Base-by-base conservation (phyloP, 2,329 filamentous ascomycete genomes). In the Fusarium heterosporum region DNA sequence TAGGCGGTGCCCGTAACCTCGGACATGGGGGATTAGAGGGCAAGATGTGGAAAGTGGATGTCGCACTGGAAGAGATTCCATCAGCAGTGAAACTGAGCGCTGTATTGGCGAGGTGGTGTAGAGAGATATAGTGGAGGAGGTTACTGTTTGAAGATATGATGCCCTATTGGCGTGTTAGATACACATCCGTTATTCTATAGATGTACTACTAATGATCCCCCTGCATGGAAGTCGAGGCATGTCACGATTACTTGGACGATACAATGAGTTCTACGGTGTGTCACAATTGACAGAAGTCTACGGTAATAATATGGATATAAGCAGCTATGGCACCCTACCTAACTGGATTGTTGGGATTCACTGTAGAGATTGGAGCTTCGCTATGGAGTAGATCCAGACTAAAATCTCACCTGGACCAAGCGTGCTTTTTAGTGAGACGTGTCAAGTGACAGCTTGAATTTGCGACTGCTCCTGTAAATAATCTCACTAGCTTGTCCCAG, bases 1-100 rank as follows among this genome's bases (percentile, higher is more conserved):
- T 90, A 72, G 86, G 85, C 30, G 83, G 84, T 29, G 76, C 78
- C 54, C 80, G 80, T 45, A 74, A 71, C 39, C 69, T 75, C 26
- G 83, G 83, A 17, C 81, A 86, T 52, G 83, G 83, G 16, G 87
- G 87, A 4, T 75, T 88, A 17, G 88, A 88, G 73, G 86, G 85
- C 57, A 87, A 86, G 76, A 90, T 91, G 89, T 90, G 89, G 82
- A 89, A 88, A 78, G 86, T 91, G 32, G 92, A 96, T 76, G 88
- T 96, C 29, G 86, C 85, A 46, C 80, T 96, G 55, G 91, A 94
- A 76, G 93, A 96, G 82, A 92, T 96, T 71, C 87, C 89, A 2
- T 79, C 82, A 25, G 86, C 83, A 14, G 86, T 88, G 51, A 86
- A 85, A 73, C 75, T 90, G 48, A 84, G 83, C 55, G 79, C 80